These are phyloP conservation scores for Ganoderma meredithae DNA, from an alignment of 1,284 basidiomycete species.

Conservation along the genomic window DNA sequence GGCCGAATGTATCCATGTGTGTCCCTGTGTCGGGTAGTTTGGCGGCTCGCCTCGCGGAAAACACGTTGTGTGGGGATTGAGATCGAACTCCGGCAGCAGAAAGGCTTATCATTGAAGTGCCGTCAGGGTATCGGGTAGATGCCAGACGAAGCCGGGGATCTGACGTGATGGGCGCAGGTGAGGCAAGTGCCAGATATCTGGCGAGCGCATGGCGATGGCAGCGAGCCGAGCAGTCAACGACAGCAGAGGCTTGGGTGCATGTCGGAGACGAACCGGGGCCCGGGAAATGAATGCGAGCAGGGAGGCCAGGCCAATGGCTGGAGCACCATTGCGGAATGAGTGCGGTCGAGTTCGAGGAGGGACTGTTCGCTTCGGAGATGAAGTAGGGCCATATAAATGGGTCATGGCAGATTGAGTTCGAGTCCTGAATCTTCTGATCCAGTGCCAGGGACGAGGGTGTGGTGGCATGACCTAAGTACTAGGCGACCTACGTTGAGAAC, in stretches of 20 bases:
- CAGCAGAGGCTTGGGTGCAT: neutral
- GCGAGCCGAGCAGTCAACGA: neutral
- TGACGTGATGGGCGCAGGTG: neutral
- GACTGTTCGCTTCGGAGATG: neutral
- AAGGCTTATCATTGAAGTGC: neutral
- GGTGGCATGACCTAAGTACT: no score
- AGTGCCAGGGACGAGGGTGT: no score
- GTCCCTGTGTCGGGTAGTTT: neutral
- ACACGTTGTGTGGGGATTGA: conserved; percentile 1
- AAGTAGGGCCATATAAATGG: neutral
- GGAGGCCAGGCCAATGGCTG: neutral
- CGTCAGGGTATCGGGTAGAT: neutral
- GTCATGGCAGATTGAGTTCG: no score
- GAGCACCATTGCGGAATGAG: neutral
- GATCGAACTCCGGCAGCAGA: neutral
- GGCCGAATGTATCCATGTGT: conserved; percentile 1
- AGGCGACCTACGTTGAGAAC: no score
- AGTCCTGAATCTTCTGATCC: no score
- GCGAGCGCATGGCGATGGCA: neutral
- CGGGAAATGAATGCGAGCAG: neutral
- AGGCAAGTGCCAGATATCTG: neutral
- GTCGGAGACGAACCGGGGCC: neutral
- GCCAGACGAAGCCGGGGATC: neutral
- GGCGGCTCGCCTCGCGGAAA: conserved; percentile 1
- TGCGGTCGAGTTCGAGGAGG: neutral